These are phyloP conservation scores for Fusarium tanahbumbuense DNA, from an alignment of 2,329 filamentous ascomycete species.

Conservation along the genomic window DNA sequence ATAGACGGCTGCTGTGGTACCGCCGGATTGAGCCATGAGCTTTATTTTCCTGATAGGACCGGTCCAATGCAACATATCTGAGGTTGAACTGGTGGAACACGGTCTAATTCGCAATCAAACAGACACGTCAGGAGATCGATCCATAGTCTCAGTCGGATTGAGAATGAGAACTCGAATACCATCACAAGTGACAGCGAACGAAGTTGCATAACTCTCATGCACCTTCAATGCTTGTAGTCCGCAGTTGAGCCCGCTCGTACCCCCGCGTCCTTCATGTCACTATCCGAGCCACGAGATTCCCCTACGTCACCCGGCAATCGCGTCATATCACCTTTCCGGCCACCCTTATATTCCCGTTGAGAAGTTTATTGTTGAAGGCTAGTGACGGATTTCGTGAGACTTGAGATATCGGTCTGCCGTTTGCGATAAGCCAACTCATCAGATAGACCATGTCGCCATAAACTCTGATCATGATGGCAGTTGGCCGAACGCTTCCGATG, in stretches of 20 bases:
- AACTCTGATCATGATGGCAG: no score
- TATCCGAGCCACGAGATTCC: slow-evolving; percentile 28
- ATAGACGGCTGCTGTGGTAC: slow-evolving; percentile 15
- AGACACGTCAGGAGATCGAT: slow-evolving; percentile 16
- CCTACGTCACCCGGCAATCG: slow-evolving; percentile 45
- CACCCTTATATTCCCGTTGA: slow-evolving; percentile 28
- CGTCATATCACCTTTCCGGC: slow-evolving; percentile 32
- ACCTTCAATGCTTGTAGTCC: background rate
- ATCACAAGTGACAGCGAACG: slow-evolving; percentile 16
- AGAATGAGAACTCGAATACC: background rate
- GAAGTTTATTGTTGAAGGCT: slow-evolving; percentile 17
- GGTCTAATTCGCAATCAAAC: slow-evolving; percentile 9
- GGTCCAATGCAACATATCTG: slow-evolving; percentile 6
- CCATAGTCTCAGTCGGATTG: background rate
- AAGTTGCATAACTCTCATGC: slow-evolving; percentile 23
- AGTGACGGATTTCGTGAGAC: slow-evolving; percentile 4
- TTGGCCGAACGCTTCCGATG: no score
- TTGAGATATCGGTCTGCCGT: background rate
- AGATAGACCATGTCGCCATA: background rate
- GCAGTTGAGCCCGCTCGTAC: slow-evolving; percentile 16
- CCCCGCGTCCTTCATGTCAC: slow-evolving; percentile 30
- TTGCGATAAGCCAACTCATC: background rate
- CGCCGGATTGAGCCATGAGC: slow-evolving; percentile 18
- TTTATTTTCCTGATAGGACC: slow-evolving; percentile 6
- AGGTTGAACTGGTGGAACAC: slow-evolving; percentile 12